phyloP scores from a whole-genome alignment of 106 monocot species.

The Allium cepa region DNA sequence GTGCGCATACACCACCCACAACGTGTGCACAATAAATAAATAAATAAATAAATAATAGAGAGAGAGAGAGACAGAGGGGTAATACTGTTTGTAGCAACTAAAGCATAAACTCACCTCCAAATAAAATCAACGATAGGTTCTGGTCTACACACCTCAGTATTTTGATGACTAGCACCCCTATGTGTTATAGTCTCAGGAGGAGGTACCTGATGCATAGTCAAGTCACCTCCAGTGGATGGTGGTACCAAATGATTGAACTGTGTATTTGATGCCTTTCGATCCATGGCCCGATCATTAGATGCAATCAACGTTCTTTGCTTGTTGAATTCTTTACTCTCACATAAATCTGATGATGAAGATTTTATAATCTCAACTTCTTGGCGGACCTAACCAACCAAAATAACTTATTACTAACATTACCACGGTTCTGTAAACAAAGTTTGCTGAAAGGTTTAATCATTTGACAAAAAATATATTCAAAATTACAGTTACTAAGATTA shows the following conservation, averaged over 20 bases:
- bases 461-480: too few relatives aligned
- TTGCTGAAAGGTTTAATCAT: too few relatives aligned
- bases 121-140: background rate
- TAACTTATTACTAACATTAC: too few relatives aligned
- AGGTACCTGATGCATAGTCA: background rate
- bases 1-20: background rate
- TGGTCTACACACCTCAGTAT: background rate
- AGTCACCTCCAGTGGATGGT: background rate
- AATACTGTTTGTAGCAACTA: background rate
- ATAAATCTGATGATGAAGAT: too few relatives aligned
- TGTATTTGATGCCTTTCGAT: background rate
- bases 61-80: background rate
- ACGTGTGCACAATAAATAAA: too few relatives aligned
- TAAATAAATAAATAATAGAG: background rate
- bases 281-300: background rate
- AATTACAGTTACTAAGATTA: too few relatives aligned
- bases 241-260: background rate
- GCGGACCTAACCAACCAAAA: too few relatives aligned
- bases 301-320: too few relatives aligned
- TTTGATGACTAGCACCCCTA: background rate
- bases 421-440: too few relatives aligned
- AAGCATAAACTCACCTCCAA: slow-evolving; percentile 2
- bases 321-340: too few relatives aligned
- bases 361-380: too few relatives aligned
- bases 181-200: background rate